Evolutionary conservation across 2,329 filamentous ascomycete species (phyloP), one percentile per base, ranked within the genome.

Genomic region (Trichoderma breve): DNA sequence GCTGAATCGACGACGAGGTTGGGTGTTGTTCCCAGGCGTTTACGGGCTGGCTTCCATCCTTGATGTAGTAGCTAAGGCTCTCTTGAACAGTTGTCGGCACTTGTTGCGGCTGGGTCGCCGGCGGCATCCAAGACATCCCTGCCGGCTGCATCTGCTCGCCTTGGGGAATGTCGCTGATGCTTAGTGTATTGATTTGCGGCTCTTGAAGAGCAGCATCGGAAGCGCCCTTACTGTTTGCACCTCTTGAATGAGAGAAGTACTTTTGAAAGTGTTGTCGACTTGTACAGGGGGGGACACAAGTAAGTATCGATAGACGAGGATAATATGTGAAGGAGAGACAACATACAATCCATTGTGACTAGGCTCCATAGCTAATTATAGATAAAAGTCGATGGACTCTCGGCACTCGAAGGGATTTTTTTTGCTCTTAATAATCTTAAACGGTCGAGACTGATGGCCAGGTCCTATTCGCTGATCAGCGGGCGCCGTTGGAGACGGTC

Each of bases 91-190:
- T 63, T 34, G 71, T 36, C 53, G 73, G 73, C 39, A 64, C 70
- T 60, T 74, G 73, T 32, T 73, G 69, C 51, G 71, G 57, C 36
- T 75, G 72, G 36, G 73, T 71, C 9, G 73, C 72, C 53, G 73
- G 70, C 30, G 72, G 65, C 73, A 73, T 70, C 71, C 73, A 75
- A 30, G 71, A 60, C 26, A 73, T 47, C 39, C 63, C 71, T 14
- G 73, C 60, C 26, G 71, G 57, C 36, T 73, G 51, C 64, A 73
- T 71, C 47, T 58, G 60, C 55, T 74, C 73, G 70, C 71, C 67
- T 21, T 53, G 53, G 24, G 71, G 66, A 28, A 67, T 53, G 55
- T 72, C 66, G 66, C 66, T 70, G 9, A 57, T 70, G 39, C 30
- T 72, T 58, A 72, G 51, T 58, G 66, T 70, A 34, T 57, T 58